phyloP scores from a whole-genome alignment of 2,329 filamentous ascomycete genomes.

The Myriangium duriaei region DNA sequence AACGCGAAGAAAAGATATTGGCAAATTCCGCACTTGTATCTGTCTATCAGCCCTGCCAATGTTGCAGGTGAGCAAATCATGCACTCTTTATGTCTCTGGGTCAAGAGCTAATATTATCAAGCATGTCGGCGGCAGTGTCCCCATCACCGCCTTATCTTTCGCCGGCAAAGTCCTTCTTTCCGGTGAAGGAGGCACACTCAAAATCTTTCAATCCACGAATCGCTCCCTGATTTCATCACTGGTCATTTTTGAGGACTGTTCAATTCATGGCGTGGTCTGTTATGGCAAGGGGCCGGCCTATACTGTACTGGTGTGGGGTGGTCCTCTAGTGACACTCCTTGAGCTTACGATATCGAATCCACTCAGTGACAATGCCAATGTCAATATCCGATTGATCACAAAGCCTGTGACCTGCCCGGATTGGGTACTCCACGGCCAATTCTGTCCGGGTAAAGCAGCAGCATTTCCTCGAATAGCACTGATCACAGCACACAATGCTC shows the following conservation, averaged over 20 bases:
- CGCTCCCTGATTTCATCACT: conserved; percentile 21
- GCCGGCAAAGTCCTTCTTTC: conserved; percentile 26
- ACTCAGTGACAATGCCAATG: not conserved
- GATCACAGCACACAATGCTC: conserved; percentile 78
- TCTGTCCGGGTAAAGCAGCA: conserved; percentile 18
- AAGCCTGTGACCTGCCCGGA: conserved; percentile 31
- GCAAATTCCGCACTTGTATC: too few species aligned
- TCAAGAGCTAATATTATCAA: not conserved
- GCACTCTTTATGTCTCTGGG: not conserved
- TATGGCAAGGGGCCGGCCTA: conserved; percentile 16
- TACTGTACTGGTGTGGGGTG: conserved; percentile 56
- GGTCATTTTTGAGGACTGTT: conserved; percentile 52
- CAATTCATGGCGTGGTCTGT: conserved; percentile 60
- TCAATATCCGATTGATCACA: conserved; percentile 21
- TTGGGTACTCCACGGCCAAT: conserved; percentile 61
- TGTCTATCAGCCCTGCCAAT: too few species aligned
- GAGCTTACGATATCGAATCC: not conserved
- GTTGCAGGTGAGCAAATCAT: not conserved
- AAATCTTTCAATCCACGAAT: conserved; percentile 23
- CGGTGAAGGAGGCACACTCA: conserved; percentile 32
- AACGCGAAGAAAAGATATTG: too few species aligned
- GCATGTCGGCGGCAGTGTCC: conserved; percentile 12
- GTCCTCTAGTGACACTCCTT: conserved; percentile 34
- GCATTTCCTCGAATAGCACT: conserved; percentile 32
- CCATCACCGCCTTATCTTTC: conserved; percentile 34